A percentile compares a stretch with the other conserved stretches of the same genome.
Evolutionary conservation across 129 eudicot genomes (phyloP).

Genomic region (sunflower (Helianthus annuus)): HanXRQr2.0-SUNRISE NC_035447.2:175074549-175075048

Average conservation of each 20-base stretch:
- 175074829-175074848: slow-evolving; percentile 44
- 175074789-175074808: slow-evolving; percentile 11
- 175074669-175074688: no score
- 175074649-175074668: no score
- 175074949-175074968: slow-evolving; percentile 31
- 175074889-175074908: no score
- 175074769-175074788: background rate
- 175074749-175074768: no score
- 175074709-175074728: no score
- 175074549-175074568: no score
- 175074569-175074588: no score
- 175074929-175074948: background rate
- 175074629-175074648: no score
- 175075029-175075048: slow-evolving; percentile 63
- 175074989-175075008: slow-evolving; percentile 81
- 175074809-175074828: slow-evolving; percentile 13
- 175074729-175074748: no score
- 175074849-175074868: slow-evolving; percentile 18
- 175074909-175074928: slow-evolving; percentile 16
- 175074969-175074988: slow-evolving; percentile 78
- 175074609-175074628: no score
- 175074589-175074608: no score
- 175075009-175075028: slow-evolving; percentile 66
- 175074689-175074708: no score
- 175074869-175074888: slow-evolving; percentile 8